Conservation (phyloP, 139 green algal genomes). For the Coelastrella sp. region DNA sequence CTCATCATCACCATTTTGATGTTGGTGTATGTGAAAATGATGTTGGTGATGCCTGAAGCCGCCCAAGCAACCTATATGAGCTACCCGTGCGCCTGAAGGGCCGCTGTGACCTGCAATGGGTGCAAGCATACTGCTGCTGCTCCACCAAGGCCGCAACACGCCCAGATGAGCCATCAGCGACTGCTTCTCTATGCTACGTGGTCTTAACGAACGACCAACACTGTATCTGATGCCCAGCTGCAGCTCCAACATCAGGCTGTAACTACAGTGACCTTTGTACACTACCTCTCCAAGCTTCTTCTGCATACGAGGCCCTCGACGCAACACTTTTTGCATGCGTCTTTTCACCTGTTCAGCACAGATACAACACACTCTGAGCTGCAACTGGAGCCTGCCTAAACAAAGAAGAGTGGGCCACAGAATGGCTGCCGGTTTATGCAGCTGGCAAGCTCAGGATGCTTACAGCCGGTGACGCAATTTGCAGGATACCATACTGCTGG, state of each 20-base stretch:
- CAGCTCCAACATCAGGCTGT: slow-evolving; percentile 92
- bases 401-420: too few relatives aligned
- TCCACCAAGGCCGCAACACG: slow-evolving; percentile 15
- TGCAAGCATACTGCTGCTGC: not conserved
- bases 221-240: slow-evolving; percentile 94
- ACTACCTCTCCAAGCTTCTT: slow-evolving; percentile 69
- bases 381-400: too few relatives aligned
- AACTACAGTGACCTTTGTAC: slow-evolving; percentile 83
- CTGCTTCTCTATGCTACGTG: not conserved
- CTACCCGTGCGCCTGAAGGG: not conserved
- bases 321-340: slow-evolving; percentile 36
- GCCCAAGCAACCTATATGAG: not conserved
- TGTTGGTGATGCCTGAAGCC: slow-evolving; percentile 17
- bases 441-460: too few relatives aligned
- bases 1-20: not conserved
- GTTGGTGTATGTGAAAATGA: too few relatives aligned
- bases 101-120: not conserved
- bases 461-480: too few relatives aligned
- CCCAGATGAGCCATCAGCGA: not conserved
- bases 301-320: slow-evolving; percentile 53
- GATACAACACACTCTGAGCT: not conserved
- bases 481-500: too few relatives aligned
- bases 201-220: slow-evolving; percentile 58
- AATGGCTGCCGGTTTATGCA: too few relatives aligned
- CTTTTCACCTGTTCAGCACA: slow-evolving; percentile 17